A percentile compares a stretch with the other conserved stretches of the same genome.
phyloP scores from a whole-genome alignment of 208 protist species.

The Leishmania gerbilli region DNA sequence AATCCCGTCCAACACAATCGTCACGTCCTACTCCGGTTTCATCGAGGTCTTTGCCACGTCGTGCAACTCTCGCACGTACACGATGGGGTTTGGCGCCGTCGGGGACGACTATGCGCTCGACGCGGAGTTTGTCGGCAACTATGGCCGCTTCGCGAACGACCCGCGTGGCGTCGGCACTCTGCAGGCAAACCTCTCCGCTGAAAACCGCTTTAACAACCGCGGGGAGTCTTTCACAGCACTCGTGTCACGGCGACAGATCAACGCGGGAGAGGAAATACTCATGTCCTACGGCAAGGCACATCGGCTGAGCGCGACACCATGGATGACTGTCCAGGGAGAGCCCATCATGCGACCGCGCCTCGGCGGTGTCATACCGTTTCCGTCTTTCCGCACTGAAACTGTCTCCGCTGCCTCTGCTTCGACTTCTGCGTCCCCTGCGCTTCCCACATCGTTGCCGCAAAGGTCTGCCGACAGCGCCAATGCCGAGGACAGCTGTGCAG shows the following conservation, averaged over 20 bases:
- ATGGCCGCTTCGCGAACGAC: slow-evolving; percentile 90
- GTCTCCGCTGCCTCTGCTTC: neutral
- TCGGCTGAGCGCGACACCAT: slow-evolving; percentile 62
- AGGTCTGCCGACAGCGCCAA: neutral
- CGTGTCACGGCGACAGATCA: slow-evolving; percentile 71
- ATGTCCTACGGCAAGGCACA: slow-evolving; percentile 91
- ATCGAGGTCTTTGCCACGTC: slow-evolving; percentile 83
- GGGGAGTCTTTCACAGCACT: slow-evolving; percentile 89
- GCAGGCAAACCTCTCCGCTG: slow-evolving; percentile 74
- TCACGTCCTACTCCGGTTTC: slow-evolving; percentile 83
- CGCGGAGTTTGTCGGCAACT: slow-evolving; percentile 89
- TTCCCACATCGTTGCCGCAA: neutral
- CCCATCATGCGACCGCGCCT: slow-evolving; percentile 56
- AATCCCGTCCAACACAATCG: slow-evolving; percentile 74
- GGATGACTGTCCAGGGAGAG: slow-evolving; percentile 65
- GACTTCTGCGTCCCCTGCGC: neutral
- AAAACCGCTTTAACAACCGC: slow-evolving; percentile 74
- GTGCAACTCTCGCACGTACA: slow-evolving; percentile 88
- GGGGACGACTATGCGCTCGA: slow-evolving; percentile 86
- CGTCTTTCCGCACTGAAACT: slow-evolving; percentile 19
- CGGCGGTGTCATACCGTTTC: slow-evolving; percentile 76
- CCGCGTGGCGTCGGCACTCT: slow-evolving; percentile 73
- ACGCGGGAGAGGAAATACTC: slow-evolving; percentile 85
- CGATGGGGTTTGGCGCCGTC: slow-evolving; percentile 85
- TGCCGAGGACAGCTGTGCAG: neutral